Base-by-base conservation (phyloP, 257 asterid genomes). In the Rauvolfia tetraphylla region DNA sequence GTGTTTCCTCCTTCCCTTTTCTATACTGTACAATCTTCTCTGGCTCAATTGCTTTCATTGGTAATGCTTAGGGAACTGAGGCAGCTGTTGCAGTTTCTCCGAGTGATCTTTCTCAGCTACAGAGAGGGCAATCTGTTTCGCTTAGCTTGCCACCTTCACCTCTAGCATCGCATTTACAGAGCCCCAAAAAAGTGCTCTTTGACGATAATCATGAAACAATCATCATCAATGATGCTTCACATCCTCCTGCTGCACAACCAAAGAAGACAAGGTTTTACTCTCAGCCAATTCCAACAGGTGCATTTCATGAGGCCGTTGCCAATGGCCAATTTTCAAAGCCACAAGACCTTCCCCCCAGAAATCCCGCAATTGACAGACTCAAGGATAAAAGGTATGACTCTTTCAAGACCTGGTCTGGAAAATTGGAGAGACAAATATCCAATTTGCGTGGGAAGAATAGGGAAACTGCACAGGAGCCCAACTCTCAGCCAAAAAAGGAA, bases 401-500 rank as follows among this genome's bases (percentile, higher is more conserved):
- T 39, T 90, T 91, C 92, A 93, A 89, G 82, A 91, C 97, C 61
- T 90, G 95, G 92, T 91, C 96, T 0, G 96, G 95, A 5, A 84
- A 79, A 49, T 88, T 90, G 20, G 98, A 93, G 86, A 85, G 95
- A 25, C 93, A 93, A 25, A 7, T 90, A 23, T 85, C 97, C 10
- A 83, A 82, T 48, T 63, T 91, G 44, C 85, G 89, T 0, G 88
- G 96, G 38, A 84, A 68, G 80, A 76, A 31, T 29, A 77, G 63
- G 15, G 91, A 89, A 63, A 48, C 48, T 31, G 82, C 74, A 68
- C 78, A 74, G 25, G 88, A 82, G 8, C 33, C 75, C n/a, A 69
- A 72, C 58, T 7, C 82, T 78, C 86, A 79, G 39, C 75, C 13
- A 61, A 85, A 17, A 10, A 59, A 81, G 9, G 92, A 91, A 38